Evolutionary conservation across 441 rosid species (phyloP).

Genomic region (Flueggea neowawraea): DNA sequence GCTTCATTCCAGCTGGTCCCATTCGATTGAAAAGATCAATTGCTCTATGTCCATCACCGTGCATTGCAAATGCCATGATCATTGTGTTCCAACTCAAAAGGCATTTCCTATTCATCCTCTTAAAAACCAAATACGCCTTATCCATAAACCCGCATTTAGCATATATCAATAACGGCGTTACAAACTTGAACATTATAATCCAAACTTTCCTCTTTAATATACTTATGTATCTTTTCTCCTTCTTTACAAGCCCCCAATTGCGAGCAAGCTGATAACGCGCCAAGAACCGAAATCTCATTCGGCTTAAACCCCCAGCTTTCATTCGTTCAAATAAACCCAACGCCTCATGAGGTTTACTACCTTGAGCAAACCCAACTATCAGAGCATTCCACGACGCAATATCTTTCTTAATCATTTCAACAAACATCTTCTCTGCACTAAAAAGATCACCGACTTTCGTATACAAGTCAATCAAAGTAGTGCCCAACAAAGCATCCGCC

Average conservation of each 20-base stretch:
- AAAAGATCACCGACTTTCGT: slow-evolving; percentile 56
- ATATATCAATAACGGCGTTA: slow-evolving; percentile 73
- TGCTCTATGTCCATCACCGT: slow-evolving; percentile 70
- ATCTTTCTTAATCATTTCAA: slow-evolving; percentile 64
- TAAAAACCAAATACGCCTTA: slow-evolving; percentile 53
- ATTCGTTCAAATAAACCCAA: slow-evolving; percentile 56
- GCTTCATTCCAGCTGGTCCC: slow-evolving; percentile 35
- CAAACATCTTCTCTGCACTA: slow-evolving; percentile 58
- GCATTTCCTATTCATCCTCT: slow-evolving; percentile 36
- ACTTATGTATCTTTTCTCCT: slow-evolving; percentile 54
- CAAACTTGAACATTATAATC: slow-evolving; percentile 52
- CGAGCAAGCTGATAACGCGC: slow-evolving; percentile 74
- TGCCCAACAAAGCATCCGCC: slow-evolving; percentile 67
- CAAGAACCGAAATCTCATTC: slow-evolving; percentile 69
- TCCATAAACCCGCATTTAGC: slow-evolving; percentile 71
- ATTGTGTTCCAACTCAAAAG: slow-evolving; percentile 87
- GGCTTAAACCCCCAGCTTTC: slow-evolving; percentile 44
- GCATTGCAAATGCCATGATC: slow-evolving; percentile 82
- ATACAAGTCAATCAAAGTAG: slow-evolving; percentile 66
- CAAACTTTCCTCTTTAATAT: slow-evolving; percentile 40
- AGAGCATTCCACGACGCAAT: slow-evolving; percentile 86
- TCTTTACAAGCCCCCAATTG: slow-evolving; percentile 65
- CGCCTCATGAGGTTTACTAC: slow-evolving; percentile 55
- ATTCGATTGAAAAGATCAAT: slow-evolving; percentile 57
- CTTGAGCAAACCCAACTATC: slow-evolving; percentile 72